Base-by-base conservation (phyloP, 169 alveolate genomes). In the Plasmodium inui region DNA sequence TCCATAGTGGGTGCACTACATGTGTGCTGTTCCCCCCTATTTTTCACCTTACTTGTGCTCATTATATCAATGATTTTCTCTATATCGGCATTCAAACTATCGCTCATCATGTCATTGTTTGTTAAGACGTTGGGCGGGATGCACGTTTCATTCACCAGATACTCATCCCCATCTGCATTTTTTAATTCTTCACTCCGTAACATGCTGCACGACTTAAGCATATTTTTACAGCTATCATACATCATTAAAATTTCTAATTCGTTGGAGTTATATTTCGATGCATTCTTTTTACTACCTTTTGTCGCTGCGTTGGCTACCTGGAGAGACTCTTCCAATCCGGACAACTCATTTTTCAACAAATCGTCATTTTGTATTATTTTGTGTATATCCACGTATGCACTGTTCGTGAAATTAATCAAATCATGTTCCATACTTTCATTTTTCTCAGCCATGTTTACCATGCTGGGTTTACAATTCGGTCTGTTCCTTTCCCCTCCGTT, bases 1-100 rank as follows among this genome's bases (percentile, higher is more conserved):
- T 74, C 22, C 44, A 32, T 74, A 19, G 30, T 74, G 26, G 34
- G n/a, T 28, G 14, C n/a, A 17, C n/a, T 73, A 1, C 32, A 19
- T 61, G 26, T 61, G 26, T 61, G 26, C 22, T 67, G 39, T 22
- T 7, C n/a, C 50, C 34, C 46, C 72, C 34, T 12, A 4, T 28
- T 67, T 70, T 39, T 78, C 41, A 19, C 82, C 70, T 89, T 89
- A 67, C 82, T 89, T 41, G 89, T 61, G 50, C 72, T 89, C 94
- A 92, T 92, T 41, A 92, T 92, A 22, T 84, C 93, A 22, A 92
- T 57, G 19, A 92, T 92, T 81, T 84, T 92, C 41, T 84, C 89
- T 30, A 92, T 81, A 22, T 78, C 50, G 3, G 50, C 83, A 78
- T 84, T 81, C 19, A 92, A 14, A n/a, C 82, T 70, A 34, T 84